These are phyloP conservation scores for Madurella mycetomatis DNA, from an alignment of 2,329 filamentous ascomycete species.

Conservation along the genomic window DNA sequence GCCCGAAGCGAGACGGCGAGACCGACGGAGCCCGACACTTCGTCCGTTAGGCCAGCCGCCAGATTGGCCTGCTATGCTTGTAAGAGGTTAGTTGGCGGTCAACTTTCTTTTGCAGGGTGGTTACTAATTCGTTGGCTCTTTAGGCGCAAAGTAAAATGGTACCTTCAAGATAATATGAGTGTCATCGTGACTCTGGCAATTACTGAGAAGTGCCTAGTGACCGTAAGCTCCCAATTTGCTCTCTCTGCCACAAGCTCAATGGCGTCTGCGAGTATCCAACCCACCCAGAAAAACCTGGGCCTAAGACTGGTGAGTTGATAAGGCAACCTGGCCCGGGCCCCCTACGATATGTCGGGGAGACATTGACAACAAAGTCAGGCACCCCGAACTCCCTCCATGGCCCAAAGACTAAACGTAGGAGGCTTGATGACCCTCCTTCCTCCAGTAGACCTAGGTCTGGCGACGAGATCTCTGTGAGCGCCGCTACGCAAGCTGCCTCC, in stretches of 20 bases:
- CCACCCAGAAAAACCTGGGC: conserved; percentile 27
- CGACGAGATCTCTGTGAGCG: neutral
- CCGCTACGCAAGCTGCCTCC: neutral
- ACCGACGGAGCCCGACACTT: neutral
- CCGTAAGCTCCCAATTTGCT: conserved; percentile 21
- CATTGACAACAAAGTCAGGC: neutral
- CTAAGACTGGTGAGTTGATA: conserved; percentile 27
- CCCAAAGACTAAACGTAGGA: conserved; percentile 10
- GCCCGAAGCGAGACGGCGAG: neutral
- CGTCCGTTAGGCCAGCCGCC: neutral
- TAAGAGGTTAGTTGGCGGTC: conserved; percentile 11
- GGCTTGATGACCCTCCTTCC: neutral
- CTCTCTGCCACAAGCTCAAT: conserved; percentile 24
- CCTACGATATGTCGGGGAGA: neutral
- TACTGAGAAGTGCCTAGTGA: conserved; percentile 12
- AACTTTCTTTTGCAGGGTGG: neutral
- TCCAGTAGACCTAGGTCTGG: neutral
- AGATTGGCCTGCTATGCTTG: conserved; percentile 15
- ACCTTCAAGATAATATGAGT: neutral
- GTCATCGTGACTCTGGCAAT: neutral
- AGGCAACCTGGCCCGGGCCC: too few species aligned
- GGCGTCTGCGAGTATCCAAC: conserved; percentile 27
- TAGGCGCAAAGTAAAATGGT: conserved; percentile 28
- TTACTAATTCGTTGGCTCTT: neutral
- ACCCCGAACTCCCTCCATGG: neutral